Base-by-base conservation (phyloP, 257 asterid genomes). In the Gentiana dahurica region DNA sequence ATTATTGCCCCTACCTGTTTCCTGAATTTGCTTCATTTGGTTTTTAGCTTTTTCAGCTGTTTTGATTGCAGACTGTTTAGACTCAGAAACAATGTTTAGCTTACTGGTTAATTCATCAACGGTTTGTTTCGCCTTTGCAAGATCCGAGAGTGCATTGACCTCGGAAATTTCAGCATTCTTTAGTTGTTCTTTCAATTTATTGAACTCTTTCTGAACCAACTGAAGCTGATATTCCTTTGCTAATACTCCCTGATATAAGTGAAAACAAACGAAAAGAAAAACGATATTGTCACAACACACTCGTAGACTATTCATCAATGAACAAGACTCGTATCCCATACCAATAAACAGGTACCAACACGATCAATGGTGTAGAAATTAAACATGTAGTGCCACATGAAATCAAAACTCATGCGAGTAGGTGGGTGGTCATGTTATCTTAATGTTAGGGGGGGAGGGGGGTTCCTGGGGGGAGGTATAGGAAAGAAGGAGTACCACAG, bases 191-290 rank as follows among this genome's bases (percentile, higher is more conserved):
- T 74, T 80, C 79, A 91, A 72, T 77, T 76, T 85, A 68, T 78
- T 83, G 63, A 85, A 72, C 82, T 85, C 88, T 65, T 78, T 91
- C 65, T 81, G 76, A 50, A 78, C 74, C 69, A 85, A 69, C 66
- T 81, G 98, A 65, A 87, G 90, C 69, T 60, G 80, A 1, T 85
- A 85, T 75, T 87, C 94, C 79, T 85, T 91, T 50, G 86, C 95
- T 73, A 83, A 65, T 65, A 74, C 75, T 66, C 86, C 68, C 97
- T 91, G 77, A 59, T 73, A 68, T 34, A 39, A 62, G 41, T 44
- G 53, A 65, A 48, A 65, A 55, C 24, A 24, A 24, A 24, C 24
- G 24, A 24, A 24, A 24, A 24, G 24, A 24, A 24, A 24, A 24
- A 24, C 0, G 24, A 24, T 24, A 24, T 24, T 24, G 24, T 24